Base-by-base conservation (phyloP, 345 rosid genomes). In the Durio zibethinus region DNA sequence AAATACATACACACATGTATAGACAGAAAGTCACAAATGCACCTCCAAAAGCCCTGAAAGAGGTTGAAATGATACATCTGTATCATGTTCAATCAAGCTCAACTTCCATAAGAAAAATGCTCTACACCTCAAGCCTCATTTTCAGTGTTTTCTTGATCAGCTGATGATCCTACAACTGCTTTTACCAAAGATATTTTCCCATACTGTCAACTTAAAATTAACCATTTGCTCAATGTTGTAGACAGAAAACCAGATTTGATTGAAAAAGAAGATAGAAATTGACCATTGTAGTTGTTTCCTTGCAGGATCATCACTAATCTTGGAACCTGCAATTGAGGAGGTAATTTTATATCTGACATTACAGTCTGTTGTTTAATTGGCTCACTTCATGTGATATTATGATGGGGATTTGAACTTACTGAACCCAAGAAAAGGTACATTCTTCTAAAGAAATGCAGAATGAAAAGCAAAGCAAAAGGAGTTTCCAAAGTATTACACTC, bases 11-110 rank as follows among this genome's bases (percentile, higher is more conserved):
- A 69, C 38, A 43, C 29, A 69, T 23, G 31, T 47, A 38, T 11
- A 43, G 56, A 29, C 52, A 69, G 54, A 42, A 4, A 62, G 47
- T 42, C 35, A 60, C 69, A 79, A 64, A 74, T 10, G 50, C 18
- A 38, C 15, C 75, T 23, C 43, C 59, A 77, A 57, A 47, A 50
- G 8, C 15, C 63, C 68, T 50, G 61, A 48, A 54, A 67, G 53
- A 72, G 70, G 53, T 63, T 57, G 25, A 52, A 67, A 56, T 23
- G 53, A 59, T 56, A 40, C 33, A 27, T 76, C 56, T 75, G 57
- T 71, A 65, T 60, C 14, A 9, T 75, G 16, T 43, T 72, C 63
- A 36, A 61, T 33, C 29, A 38, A 14, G 72, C 47, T 67, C 54
- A 60, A 42, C 33, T n/a, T 33, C n/a, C 11, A 56, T 57, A 21